These are phyloP conservation scores for Tuber melanosporum DNA, from an alignment of 495 filamentous ascomycete genomes.

Conservation along the genomic window DNA sequence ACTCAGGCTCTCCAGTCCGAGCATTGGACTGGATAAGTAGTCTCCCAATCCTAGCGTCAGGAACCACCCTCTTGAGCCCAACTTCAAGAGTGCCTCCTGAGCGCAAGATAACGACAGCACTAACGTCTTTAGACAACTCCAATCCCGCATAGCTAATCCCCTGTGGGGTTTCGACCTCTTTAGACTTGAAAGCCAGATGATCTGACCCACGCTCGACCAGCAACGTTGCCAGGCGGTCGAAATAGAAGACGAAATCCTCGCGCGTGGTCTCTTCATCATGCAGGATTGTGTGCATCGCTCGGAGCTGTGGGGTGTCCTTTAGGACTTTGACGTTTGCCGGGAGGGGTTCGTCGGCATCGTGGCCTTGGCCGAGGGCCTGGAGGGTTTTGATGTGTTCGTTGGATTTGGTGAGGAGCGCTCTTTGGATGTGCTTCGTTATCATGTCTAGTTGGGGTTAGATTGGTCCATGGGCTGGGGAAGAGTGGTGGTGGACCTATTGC, in stretches of 20 bases:
- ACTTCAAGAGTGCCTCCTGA: conserved; percentile 82
- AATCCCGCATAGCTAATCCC: conserved; percentile 63
- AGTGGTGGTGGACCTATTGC: conserved; percentile 63
- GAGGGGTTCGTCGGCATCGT: conserved; percentile 62
- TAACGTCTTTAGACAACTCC: conserved; percentile 59
- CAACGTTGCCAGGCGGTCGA: conserved; percentile 76
- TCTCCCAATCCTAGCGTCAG: conserved; percentile 83
- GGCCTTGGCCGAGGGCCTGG: conserved; percentile 58
- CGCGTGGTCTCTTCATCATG: conserved; percentile 69
- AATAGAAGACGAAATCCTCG: conserved; percentile 96
- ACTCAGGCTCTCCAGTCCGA: conserved; percentile 76
- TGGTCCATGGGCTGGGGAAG: not conserved
- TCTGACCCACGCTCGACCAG: conserved; percentile 67
- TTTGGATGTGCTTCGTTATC: conserved; percentile 82
- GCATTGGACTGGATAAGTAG: conserved; percentile 84
- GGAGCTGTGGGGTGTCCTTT: conserved; percentile 66
- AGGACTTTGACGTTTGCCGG: conserved; percentile 66
- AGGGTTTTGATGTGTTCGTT: conserved; percentile 70
- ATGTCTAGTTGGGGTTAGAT: conserved; percentile 50
- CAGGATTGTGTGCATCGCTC: conserved; percentile 83
- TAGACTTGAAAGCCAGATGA: conserved; percentile 52
- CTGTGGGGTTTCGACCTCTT: conserved; percentile 61
- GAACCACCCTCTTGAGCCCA: conserved; percentile 78
- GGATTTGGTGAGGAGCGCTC: conserved; percentile 78
- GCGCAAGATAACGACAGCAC: conserved; percentile 79